Percentiles rank a stretch among this genome's conserved stretches.
These are phyloP conservation scores for Globisporangium iwayamae DNA, from an alignment of 352 stramenopile species.

Conservation along the genomic window DNA sequence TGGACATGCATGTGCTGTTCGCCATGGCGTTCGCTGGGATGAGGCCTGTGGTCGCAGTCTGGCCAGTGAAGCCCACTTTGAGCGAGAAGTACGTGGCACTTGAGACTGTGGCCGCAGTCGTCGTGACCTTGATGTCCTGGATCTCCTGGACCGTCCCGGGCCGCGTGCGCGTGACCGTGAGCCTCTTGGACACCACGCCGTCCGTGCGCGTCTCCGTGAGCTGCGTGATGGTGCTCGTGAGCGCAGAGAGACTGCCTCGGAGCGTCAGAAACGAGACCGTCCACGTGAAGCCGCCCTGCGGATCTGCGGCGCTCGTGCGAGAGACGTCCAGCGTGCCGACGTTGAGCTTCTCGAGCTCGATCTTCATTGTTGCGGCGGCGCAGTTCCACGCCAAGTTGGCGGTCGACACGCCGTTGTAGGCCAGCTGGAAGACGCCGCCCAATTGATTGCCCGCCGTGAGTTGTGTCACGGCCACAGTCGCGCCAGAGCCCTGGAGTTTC, in stretches of 20 bases:
- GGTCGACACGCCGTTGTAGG: slow-evolving; percentile 49
- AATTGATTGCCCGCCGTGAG: slow-evolving; percentile 60
- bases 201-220: slow-evolving; percentile 58
- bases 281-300: slow-evolving; percentile 91
- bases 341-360: slow-evolving; percentile 43
- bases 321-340: slow-evolving; percentile 61
- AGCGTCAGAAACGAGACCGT: slow-evolving; percentile 90
- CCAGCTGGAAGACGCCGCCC: slow-evolving; percentile 58
- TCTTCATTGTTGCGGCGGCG: slow-evolving; percentile 65
- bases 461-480: slow-evolving; percentile 33
- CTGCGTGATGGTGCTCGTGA: slow-evolving; percentile 29
- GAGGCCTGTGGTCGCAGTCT: slow-evolving; percentile 57
- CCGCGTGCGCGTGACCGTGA: slow-evolving; percentile 39
- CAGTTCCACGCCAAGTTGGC: slow-evolving; percentile 76
- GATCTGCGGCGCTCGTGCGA: slow-evolving; percentile 56
- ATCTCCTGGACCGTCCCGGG: slow-evolving; percentile 61
- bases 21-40: slow-evolving; percentile 82
- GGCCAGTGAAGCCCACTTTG: slow-evolving; percentile 36
- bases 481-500: slow-evolving; percentile 33
- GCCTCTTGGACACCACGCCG: slow-evolving; percentile 35
- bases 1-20: slow-evolving; percentile 60
- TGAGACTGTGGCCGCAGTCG: slow-evolving; percentile 31
- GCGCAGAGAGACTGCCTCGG: slow-evolving; percentile 37
- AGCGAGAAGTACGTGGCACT: slow-evolving; percentile 41
- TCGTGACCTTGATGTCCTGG: slow-evolving; percentile 62